Evolutionary conservation across 2,329 filamentous ascomycete species (phyloP).

Genomic region (Dissoconium aciculare): DNA sequence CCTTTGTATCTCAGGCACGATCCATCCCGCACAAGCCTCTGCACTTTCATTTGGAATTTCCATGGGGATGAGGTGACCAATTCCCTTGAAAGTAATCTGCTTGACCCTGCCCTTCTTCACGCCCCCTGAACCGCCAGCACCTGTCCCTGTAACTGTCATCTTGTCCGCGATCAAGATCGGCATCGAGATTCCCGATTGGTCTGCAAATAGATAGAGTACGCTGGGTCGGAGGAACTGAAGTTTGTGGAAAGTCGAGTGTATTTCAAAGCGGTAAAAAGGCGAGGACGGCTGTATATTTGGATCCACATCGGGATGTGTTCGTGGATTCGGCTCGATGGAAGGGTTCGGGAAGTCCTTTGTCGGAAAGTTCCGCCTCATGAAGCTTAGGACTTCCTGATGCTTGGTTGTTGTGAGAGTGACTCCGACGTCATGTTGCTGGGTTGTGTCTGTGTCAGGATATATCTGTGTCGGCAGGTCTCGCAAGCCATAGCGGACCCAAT

Average conservation of each 20-base stretch:
- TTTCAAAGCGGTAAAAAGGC: conserved; percentile 55
- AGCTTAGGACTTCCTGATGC: conserved; percentile 76
- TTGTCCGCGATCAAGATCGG: conserved; percentile 41
- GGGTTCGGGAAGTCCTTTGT: conserved; percentile 13
- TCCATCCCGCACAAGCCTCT: conserved; percentile 28
- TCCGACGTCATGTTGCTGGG: conserved; percentile 18
- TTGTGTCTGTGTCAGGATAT: conserved; percentile 12
- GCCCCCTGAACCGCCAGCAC: conserved; percentile 53
- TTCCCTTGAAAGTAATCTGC: conserved; percentile 46
- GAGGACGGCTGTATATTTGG: conserved; percentile 14
- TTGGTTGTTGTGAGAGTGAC: conserved; percentile 70
- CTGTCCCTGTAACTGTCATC: conserved; percentile 48
- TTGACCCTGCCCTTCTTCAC: conserved; percentile 49
- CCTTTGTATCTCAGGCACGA: conserved; percentile 20
- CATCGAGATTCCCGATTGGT: conserved; percentile 40
- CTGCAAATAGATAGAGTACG: conserved; percentile 56
- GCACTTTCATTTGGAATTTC: conserved; percentile 58
- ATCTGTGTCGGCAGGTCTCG: conserved; percentile 52
- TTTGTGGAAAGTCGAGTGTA: conserved; percentile 38
- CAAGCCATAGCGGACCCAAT: conserved; percentile 60
- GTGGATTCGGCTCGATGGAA: conserved; percentile 23
- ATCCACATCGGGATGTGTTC: conserved; percentile 31
- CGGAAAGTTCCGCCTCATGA: conserved; percentile 45
- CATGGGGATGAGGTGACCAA: conserved; percentile 73
- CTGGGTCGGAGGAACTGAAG: conserved; percentile 49